Percentiles rank a stretch among this genome's conserved stretches.
Conservation (phyloP, 2,329 filamentous ascomycete genomes). For the Teratosphaeria gauchensis region DNA sequence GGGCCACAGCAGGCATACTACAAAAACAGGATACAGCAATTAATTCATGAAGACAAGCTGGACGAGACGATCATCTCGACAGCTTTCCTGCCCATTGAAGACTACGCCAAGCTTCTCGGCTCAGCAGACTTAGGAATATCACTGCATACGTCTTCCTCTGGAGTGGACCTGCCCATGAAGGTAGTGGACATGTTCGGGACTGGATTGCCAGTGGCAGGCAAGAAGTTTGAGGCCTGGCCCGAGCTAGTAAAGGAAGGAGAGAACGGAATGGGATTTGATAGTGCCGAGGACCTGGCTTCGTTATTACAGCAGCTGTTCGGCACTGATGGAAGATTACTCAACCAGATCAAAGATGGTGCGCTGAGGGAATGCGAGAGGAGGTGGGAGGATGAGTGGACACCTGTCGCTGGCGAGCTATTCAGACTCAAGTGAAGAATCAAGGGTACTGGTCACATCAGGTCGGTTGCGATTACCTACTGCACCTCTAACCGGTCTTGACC, state of each 20-base stretch:
- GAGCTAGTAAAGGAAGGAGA: conserved; percentile 82
- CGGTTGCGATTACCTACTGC: background rate
- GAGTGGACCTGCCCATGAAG: conserved; percentile 97
- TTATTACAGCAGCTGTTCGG: conserved; percentile 58
- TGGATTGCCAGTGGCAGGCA: conserved; percentile 77
- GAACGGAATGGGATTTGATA: conserved; percentile 80
- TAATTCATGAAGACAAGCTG: conserved; percentile 55
- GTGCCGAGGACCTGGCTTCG: conserved; percentile 52
- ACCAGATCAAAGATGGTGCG: conserved; percentile 66
- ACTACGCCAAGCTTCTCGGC: conserved; percentile 77
- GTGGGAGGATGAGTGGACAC: conserved; percentile 92
- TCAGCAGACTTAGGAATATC: conserved; percentile 84
- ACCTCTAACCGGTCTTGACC: background rate
- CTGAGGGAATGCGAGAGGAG: conserved; percentile 59
- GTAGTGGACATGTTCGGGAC: conserved; percentile 98
- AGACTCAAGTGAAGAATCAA: background rate
- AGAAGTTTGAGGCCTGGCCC: conserved; percentile 73
- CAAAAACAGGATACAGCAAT: conserved; percentile 50
- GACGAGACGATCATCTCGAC: conserved; percentile 63
- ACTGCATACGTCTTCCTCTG: conserved; percentile 85
- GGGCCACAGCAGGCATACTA: conserved; percentile 77
- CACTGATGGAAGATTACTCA: conserved; percentile 44
- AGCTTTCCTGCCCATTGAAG: conserved; percentile 72
- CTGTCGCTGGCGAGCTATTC: conserved; percentile 53
- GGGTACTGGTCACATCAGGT: background rate